A percentile compares a stretch with the other conserved stretches of the same genome.
Evolutionary conservation across 2,329 filamentous ascomycete genomes (phyloP).

Genomic region (Emydomyces testavorans): DNA sequence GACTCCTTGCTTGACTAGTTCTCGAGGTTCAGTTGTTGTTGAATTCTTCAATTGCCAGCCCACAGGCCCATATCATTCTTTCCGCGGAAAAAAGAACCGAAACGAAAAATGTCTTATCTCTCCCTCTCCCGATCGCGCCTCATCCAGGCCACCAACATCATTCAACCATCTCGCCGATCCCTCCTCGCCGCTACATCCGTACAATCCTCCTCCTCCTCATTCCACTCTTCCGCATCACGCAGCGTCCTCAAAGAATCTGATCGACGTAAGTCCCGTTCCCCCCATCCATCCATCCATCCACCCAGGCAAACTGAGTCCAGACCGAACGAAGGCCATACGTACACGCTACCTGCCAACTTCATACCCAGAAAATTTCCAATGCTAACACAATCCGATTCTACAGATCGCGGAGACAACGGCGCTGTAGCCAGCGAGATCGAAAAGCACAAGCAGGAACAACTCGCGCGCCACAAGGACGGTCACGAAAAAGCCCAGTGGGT

Average conservation of each 20-base stretch:
- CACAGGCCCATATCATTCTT: too few species aligned
- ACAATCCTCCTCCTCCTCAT: constrained; percentile 8
- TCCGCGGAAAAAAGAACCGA: neutral
- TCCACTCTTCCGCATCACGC: constrained; percentile 24
- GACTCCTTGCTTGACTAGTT: too few species aligned
- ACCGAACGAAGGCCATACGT: too few species aligned
- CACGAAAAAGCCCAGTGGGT: constrained; percentile 58
- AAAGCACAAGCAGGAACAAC: constrained; percentile 51
- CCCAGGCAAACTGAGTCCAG: too few species aligned
- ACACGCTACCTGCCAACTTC: too few species aligned
- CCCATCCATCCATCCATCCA: neutral
- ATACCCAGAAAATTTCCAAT: too few species aligned
- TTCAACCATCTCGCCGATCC: constrained; percentile 5
- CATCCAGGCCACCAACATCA: constrained; percentile 16
- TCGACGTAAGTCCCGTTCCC: constrained; percentile 22
- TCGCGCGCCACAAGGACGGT: constrained; percentile 44
- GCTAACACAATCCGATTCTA: neutral
- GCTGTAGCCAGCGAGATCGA: constrained; percentile 37
- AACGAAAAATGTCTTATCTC: constrained; percentile 28
- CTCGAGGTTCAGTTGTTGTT: too few species aligned
- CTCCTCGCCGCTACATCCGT: constrained; percentile 3
- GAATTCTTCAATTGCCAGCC: too few species aligned
- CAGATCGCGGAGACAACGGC: constrained; percentile 4
- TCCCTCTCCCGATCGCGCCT: constrained; percentile 18
- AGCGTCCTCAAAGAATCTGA: constrained; percentile 28